These are phyloP conservation scores for Phialophora expanda DNA, from an alignment of 2,329 filamentous ascomycete species.

Conservation along the genomic window DNA sequence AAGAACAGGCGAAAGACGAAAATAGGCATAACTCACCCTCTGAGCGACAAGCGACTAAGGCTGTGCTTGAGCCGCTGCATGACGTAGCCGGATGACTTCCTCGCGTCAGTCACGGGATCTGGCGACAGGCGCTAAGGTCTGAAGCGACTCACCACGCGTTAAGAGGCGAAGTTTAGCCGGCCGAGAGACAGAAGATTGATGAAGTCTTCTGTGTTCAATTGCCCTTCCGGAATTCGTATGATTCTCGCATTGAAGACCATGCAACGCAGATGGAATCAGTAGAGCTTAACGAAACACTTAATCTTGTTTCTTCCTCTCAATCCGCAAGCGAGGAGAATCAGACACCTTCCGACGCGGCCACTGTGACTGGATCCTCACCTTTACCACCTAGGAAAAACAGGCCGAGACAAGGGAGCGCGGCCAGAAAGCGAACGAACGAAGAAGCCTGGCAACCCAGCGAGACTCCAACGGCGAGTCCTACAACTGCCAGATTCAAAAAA, in stretches of 20 bases:
- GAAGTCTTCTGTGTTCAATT: neutral
- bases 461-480: constrained; percentile 23
- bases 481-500: constrained; percentile 22
- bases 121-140: constrained; percentile 12
- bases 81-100: constrained; percentile 18
- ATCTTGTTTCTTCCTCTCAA: constrained; percentile 18
- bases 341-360: constrained; percentile 19
- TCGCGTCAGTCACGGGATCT: constrained; percentile 4
- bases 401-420: constrained; percentile 23
- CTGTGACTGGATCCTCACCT: constrained; percentile 27
- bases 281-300: constrained; percentile 4
- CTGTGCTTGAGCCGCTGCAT: constrained; percentile 22
- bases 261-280: constrained; percentile 21
- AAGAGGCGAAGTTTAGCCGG: constrained; percentile 19
- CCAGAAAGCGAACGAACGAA: constrained; percentile 34
- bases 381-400: constrained; percentile 20
- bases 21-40: constrained; percentile 22
- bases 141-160: constrained; percentile 12
- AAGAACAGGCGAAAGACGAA: neutral
- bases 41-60: constrained; percentile 18
- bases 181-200: neutral
- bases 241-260: neutral
- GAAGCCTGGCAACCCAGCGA: constrained; percentile 31
- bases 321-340: constrained; percentile 21
- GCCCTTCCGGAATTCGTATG: neutral